Base-by-base conservation (phyloP, 257 asterid species). In the Henckelia pumila region DNA sequence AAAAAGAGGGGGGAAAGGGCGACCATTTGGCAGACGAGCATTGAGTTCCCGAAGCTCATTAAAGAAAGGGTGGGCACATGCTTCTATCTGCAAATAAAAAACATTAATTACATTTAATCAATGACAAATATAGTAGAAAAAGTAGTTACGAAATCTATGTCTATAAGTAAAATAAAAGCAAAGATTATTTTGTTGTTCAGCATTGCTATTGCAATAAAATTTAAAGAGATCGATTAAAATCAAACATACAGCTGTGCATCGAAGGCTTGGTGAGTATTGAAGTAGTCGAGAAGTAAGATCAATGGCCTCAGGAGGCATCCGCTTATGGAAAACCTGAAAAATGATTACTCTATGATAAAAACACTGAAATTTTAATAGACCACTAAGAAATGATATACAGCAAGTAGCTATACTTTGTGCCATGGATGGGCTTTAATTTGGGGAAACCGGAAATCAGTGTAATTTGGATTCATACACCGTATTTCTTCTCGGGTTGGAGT, bases 241-340 rank as follows among this genome's bases (percentile, higher is more conserved):
- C 37, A 76, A 66, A 84, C 93, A 33, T 73, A 83, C 85, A 9
- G 97, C 95, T 67, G 95, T 81, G 80, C 96, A 91, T 49, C 97
- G 93, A 71, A 91, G 97, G 80, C 88, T 88, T 52, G 97, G 97
- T 32, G 97, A 91, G 75, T 91, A 91, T 59, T 91, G 97, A 67
- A 91, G 93, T 59, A 91, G 86, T 66, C 97, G 80, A 19, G 97
- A 88, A 73, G 95, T 88, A 78, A 91, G 95, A 77, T 91, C 97
- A 70, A 91, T 91, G 71, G 97, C 95, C 78, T 88, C 97, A 44
- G 96, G 93, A 72, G 97, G 97, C 97, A 91, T 91, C 67, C 96
- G 79, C 78, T 88, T 88, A 64, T 88, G 95, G 73, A 91, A 91
- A 74, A 88, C 88, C 97, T 91, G 84, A 53, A 78, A 21, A 73